Conservation (phyloP, 2,329 filamentous ascomycete species). For the Paracoccidioides brasiliensis region DNA sequence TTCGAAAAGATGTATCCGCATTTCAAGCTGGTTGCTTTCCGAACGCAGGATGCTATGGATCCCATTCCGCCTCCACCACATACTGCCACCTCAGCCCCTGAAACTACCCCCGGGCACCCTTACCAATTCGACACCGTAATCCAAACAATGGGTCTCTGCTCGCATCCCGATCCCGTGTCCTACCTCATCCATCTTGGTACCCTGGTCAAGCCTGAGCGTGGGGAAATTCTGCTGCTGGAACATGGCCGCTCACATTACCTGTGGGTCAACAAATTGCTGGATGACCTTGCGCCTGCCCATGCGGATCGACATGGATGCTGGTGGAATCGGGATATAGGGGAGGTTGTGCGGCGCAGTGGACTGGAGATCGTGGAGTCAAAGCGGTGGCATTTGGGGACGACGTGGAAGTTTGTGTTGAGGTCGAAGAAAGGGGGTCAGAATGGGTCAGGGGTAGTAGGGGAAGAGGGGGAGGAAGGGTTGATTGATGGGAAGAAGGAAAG, state of each 20-base stretch:
- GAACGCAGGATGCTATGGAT: slow-evolving; percentile 24
- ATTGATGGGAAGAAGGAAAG: not conserved
- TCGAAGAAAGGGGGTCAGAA: slow-evolving; percentile 12
- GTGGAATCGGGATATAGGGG: slow-evolving; percentile 40
- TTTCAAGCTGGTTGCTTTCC: slow-evolving; percentile 22
- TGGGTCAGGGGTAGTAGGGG: not conserved
- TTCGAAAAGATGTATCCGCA: slow-evolving; percentile 25
- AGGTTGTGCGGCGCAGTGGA: slow-evolving; percentile 35
- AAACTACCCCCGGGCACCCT: slow-evolving; percentile 8
- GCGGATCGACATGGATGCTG: slow-evolving; percentile 40
- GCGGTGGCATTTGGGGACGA: slow-evolving; percentile 37
- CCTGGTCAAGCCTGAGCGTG: slow-evolving; percentile 27
- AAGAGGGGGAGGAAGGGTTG: not conserved
- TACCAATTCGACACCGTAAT: slow-evolving; percentile 33
- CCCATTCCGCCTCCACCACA: slow-evolving; percentile 12
- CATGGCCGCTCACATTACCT: slow-evolving; percentile 36
- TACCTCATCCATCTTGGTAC: slow-evolving; percentile 30
- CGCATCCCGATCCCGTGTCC: slow-evolving; percentile 30
- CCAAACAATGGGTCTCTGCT: slow-evolving; percentile 40
- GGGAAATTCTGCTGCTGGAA: slow-evolving; percentile 36
- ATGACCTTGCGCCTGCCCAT: slow-evolving; percentile 35
- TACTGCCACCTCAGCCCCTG: not conserved
- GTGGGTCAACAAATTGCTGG: slow-evolving; percentile 36
- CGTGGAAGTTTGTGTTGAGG: slow-evolving; percentile 32
- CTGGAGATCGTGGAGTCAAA: slow-evolving; percentile 35